phyloP scores from a whole-genome alignment of 495 filamentous ascomycete species.

The Xylaria grammica region DNA sequence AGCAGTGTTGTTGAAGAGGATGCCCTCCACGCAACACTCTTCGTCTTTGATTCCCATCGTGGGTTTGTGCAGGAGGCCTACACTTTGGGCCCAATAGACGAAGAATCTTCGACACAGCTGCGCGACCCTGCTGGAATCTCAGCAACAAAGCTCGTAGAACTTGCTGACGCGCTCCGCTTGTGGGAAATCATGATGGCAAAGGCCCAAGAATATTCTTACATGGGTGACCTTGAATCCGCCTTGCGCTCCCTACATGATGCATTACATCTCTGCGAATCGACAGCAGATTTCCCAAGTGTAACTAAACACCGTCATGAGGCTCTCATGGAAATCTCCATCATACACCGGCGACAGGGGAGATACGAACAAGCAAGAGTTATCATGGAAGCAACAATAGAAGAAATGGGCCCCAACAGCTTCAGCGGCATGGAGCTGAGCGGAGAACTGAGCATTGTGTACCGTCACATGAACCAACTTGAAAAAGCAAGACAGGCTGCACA shows the following conservation, averaged over 20 bases:
- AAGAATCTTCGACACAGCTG: constrained; percentile 21
- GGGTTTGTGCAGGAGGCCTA: constrained; percentile 26
- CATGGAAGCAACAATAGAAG: background rate
- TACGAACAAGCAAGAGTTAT: background rate
- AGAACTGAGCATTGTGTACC: constrained; percentile 39
- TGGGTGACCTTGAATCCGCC: constrained; percentile 13
- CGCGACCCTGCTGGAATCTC: constrained; percentile 23
- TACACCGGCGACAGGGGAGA: background rate
- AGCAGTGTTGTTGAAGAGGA: constrained; percentile 13
- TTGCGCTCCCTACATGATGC: constrained; percentile 6
- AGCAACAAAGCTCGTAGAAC: constrained; percentile 15
- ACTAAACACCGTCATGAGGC: background rate
- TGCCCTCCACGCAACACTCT: constrained; percentile 29
- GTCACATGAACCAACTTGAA: constrained; percentile 30
- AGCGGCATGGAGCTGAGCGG: constrained; percentile 30
- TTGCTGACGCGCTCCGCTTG: constrained; percentile 20
- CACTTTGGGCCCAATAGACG: constrained; percentile 27
- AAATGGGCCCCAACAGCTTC: background rate
- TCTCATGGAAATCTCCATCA: background rate
- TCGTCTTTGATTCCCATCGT: constrained; percentile 28
- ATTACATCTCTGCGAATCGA: background rate
- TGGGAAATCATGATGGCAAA: constrained; percentile 21
- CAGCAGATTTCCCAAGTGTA: constrained; percentile 2
- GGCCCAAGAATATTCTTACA: constrained; percentile 10
- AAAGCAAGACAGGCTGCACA: constrained; percentile 19